A percentile compares a stretch with the other conserved stretches of the same genome.
Evolutionary conservation across 2,329 filamentous ascomycete genomes (phyloP).

Genomic region (Arachnopeziza araneosa): DNA sequence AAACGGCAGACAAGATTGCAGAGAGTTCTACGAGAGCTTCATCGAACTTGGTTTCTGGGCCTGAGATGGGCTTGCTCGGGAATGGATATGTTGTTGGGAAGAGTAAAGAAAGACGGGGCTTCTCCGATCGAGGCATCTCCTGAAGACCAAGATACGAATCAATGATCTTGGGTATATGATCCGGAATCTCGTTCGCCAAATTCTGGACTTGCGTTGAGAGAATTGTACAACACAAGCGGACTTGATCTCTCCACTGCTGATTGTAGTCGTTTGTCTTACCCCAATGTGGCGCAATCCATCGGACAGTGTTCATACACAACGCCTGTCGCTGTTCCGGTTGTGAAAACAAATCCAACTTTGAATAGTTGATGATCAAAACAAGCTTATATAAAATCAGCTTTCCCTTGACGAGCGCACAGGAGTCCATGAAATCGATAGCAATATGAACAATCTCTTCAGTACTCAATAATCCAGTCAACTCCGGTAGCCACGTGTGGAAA

Average conservation of each 20-base stretch:
- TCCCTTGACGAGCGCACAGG: slow-evolving; percentile 79
- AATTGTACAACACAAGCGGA: slow-evolving; percentile 88
- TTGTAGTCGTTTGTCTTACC: slow-evolving; percentile 67
- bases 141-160: slow-evolving; percentile 81
- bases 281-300: slow-evolving; percentile 95
- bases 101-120: slow-evolving; percentile 72
- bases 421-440: slow-evolving; percentile 89
- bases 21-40: slow-evolving; percentile 86
- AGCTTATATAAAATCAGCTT: slow-evolving; percentile 91
- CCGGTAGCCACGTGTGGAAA: slow-evolving; percentile 95
- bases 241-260: slow-evolving; percentile 87
- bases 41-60: slow-evolving; percentile 58
- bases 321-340: slow-evolving; percentile 69
- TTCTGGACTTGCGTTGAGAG: slow-evolving; percentile 78
- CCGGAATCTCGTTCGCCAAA: slow-evolving; percentile 74
- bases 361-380: slow-evolving; percentile 87
- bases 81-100: slow-evolving; percentile 92
- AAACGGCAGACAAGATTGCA: slow-evolving; percentile 76
- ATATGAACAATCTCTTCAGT: slow-evolving; percentile 86
- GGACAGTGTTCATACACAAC: slow-evolving; percentile 73
- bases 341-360: slow-evolving; percentile 73
- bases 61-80: slow-evolving; percentile 61
- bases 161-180: slow-evolving; percentile 86
- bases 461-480: slow-evolving; percentile 69
- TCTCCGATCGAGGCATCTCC: slow-evolving; percentile 43